phyloP scores from a whole-genome alignment of 805 yeast genomes.

The Sugiyamaella smithiae region DNA sequence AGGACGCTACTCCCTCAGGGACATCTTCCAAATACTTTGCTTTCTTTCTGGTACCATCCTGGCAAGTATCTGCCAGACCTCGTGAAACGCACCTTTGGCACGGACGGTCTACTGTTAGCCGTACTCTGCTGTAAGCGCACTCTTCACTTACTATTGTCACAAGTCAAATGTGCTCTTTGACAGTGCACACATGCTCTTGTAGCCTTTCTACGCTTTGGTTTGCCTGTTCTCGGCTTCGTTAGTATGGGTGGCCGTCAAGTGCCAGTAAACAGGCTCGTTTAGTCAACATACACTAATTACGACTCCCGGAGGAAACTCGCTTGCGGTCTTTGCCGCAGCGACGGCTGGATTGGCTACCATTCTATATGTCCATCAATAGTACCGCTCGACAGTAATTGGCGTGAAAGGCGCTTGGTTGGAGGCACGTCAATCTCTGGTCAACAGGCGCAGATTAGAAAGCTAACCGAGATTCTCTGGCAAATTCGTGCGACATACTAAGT shows the following conservation, averaged over 20 bases:
- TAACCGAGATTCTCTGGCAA: neutral
- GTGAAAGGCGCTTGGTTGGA: neutral
- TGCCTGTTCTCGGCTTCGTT: conserved; percentile 35
- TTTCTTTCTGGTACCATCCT: conserved; percentile 88
- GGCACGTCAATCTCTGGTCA: neutral
- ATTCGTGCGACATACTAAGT: neutral
- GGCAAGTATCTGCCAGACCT: conserved; percentile 67
- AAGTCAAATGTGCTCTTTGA: conserved; percentile 86
- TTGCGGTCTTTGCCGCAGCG: conserved; percentile 5
- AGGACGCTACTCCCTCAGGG: conserved; percentile 33
- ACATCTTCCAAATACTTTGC: conserved; percentile 73
- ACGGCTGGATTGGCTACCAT: conserved; percentile 3
- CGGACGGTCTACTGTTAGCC: conserved; percentile 50
- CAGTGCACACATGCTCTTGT: conserved; percentile 89
- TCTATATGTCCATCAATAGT: neutral
- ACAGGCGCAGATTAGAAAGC: neutral
- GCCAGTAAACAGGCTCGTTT: neutral
- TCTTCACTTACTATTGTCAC: conserved; percentile 61
- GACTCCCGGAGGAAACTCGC: conserved; percentile 18
- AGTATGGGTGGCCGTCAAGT: neutral
- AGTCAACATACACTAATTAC: conserved; percentile 21
- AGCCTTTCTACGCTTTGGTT: conserved; percentile 59
- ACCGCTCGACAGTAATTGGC: too few species aligned
- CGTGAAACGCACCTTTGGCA: conserved; percentile 74
- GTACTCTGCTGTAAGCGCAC: neutral